Evolutionary conservation across 1,284 basidiomycete genomes (phyloP).

Genomic region (Quambalaria eucalypti): DNA sequence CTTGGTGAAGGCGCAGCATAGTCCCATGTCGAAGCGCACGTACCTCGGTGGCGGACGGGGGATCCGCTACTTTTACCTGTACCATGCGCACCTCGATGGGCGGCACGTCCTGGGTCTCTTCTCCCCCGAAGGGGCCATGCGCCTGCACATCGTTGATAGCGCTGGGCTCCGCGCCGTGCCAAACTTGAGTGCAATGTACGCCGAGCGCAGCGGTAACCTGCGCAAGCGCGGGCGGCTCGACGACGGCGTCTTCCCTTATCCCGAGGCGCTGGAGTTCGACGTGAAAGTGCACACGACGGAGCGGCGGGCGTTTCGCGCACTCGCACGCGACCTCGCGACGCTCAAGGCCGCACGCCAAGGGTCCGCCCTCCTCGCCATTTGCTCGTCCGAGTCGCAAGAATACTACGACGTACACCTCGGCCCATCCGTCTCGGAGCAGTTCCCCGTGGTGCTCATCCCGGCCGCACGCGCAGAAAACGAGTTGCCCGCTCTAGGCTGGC

Average conservation of each 20-base stretch:
- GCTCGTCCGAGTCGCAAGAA: conserved; percentile 70
- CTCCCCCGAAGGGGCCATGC: conserved; percentile 55
- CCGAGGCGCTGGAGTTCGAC: conserved; percentile 61
- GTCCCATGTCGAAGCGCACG: conserved; percentile 55
- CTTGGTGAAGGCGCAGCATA: conserved; percentile 57
- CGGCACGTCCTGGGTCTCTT: conserved; percentile 89
- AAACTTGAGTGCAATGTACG: conserved; percentile 67
- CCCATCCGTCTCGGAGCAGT: conserved; percentile 58
- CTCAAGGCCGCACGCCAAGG: conserved; percentile 58
- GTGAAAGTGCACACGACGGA: conserved; percentile 71
- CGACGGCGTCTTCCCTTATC: conserved; percentile 57
- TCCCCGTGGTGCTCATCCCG: conserved; percentile 79
- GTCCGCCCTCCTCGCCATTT: conserved; percentile 67
- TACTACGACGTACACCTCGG: conserved; percentile 73
- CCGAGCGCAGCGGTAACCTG: conserved; percentile 51
- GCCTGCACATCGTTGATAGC: conserved; percentile 78
- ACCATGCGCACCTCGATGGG: conserved; percentile 67
- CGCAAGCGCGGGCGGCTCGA: neutral
- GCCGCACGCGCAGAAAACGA: conserved; percentile 65
- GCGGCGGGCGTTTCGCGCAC: conserved; percentile 68
- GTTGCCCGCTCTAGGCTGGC: conserved; percentile 52
- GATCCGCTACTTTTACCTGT: conserved; percentile 82
- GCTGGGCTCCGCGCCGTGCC: conserved; percentile 75
- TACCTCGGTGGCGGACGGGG: conserved; percentile 69
- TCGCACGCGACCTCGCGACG: conserved; percentile 75